Conservation (phyloP, 371 early-diverging fungal genomes). For the Syncephalastrum sp. region DNA sequence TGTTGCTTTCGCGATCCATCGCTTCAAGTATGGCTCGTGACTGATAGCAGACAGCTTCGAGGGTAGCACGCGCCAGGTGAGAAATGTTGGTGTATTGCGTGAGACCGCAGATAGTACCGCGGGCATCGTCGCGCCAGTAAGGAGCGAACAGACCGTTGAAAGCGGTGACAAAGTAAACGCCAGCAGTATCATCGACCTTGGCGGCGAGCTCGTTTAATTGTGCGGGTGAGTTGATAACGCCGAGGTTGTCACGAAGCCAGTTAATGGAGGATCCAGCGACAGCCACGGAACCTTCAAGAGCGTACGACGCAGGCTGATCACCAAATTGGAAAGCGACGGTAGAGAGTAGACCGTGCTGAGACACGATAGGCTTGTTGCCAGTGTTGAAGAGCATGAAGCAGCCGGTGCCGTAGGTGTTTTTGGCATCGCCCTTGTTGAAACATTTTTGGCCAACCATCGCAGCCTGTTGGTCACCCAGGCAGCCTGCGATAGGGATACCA, state of each 20-base stretch:
- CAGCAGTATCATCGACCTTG: conserved; percentile 72
- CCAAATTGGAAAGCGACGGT: conserved; percentile 92
- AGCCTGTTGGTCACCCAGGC: conserved; percentile 95
- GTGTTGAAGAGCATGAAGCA: conserved; percentile 96
- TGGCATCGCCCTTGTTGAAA: conserved; percentile 81
- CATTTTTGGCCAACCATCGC: conserved; percentile 94
- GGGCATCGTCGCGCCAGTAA: conserved; percentile 90
- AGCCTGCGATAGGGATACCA: conserved; percentile 76
- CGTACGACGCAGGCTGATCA: conserved; percentile 69
- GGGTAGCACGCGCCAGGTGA: conserved; percentile 84
- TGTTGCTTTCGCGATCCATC: conserved; percentile 79
- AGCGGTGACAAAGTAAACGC: conserved; percentile 93
- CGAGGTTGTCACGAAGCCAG: conserved; percentile 88
- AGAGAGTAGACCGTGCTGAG: conserved; percentile 83
- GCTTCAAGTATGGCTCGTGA: conserved; percentile 88
- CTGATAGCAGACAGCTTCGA: conserved; percentile 93
- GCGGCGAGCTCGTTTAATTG: conserved; percentile 63
- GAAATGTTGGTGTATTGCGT: conserved; percentile 81
- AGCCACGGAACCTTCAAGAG: conserved; percentile 92
- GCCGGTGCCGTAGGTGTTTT: conserved; percentile 96
- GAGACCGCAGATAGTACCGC: conserved; percentile 85
- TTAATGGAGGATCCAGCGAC: conserved; percentile 91
- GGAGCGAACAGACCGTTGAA: conserved; percentile 93
- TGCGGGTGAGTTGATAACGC: conserved; percentile 65
- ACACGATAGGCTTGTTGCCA: conserved; percentile 74